Evolutionary conservation across 805 yeast species (phyloP), one percentile per base, ranked within the genome.

Genomic region (Candida ortonii): DNA sequence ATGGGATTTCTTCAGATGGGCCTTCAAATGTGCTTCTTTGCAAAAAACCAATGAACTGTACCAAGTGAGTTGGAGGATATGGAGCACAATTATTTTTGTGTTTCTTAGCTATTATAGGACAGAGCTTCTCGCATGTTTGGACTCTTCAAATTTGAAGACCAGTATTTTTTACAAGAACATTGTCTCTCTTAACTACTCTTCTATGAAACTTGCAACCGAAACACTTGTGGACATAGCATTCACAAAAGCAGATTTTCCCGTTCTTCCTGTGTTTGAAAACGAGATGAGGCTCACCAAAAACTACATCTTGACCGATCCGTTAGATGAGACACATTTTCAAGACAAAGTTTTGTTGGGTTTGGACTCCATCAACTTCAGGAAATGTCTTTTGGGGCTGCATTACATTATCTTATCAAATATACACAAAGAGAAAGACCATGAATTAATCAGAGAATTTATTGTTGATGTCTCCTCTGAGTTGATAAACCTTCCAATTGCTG

Each of bases 1-100:
- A 2, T 53, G 64, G 59, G 36, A 34, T 5, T 59, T 52, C 1
- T 46, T 57, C 10, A 28, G 44, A 21, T 61, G 64, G 64, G 57
- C 53, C 0, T 37, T 61, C 18, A 46, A 47, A 17, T 55, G 61
- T 29, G 46, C 60, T 2, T 30, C 41, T n/a, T 39, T 47, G 0
- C 36, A 34, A 7, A 35, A 42, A 5, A 23, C 33, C 3, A 27
- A 34, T 0, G 36, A 35, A 18, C 37, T 16, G 3, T 37, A 46
- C 22, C 14, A 21, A 11, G 34, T 34, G 12, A 41, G 47, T 12
- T 48, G 52, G 52, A 16, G 37, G 20, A 23, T 39, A 4, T 48
- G 52, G 52, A 39, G 39, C 15, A 33, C 38, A 7, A 19, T 49
- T 9, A 5, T 49, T 6, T 35, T 19, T 7, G 25, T 50, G 6